Conservation (phyloP, 352 stramenopile genomes). For the Pythium volutum region DNA sequence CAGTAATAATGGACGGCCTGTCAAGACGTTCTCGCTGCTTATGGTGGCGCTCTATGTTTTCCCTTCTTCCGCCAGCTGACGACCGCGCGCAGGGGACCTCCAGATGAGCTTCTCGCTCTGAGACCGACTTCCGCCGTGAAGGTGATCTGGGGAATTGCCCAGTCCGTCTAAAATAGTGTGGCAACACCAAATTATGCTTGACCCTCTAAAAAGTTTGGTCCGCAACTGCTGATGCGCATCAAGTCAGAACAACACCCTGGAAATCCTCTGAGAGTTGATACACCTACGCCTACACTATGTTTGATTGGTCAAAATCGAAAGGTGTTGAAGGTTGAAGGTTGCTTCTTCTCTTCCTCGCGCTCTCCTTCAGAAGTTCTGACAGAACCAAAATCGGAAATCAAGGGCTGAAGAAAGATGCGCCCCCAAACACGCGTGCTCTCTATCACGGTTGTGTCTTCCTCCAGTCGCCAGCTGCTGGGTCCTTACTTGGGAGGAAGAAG, state of each 20-base stretch:
- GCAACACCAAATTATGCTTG: neutral
- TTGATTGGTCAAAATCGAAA: constrained; percentile 2
- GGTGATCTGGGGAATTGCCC: constrained; percentile 11
- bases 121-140: neutral
- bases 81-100: neutral
- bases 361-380: too few species aligned
- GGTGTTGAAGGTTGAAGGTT: constrained; percentile 11
- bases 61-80: neutral
- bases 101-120: neutral
- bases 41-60: neutral
- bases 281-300: neutral
- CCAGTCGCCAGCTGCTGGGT: constrained; percentile 6
- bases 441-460: constrained; percentile 10
- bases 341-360: neutral
- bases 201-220: neutral
- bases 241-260: constrained; percentile 2
- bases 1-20: neutral
- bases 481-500: neutral
- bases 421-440: constrained; percentile 2
- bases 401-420: constrained; percentile 8
- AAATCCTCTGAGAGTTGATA: neutral
- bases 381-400: constrained; percentile 1
- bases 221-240: constrained; percentile 10
- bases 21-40: neutral
- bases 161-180: constrained; percentile 6